Percentiles rank a stretch among this genome's conserved stretches.
Conservation (phyloP, 345 rosid genomes). For the Rubroshorea leprosula region DNA sequence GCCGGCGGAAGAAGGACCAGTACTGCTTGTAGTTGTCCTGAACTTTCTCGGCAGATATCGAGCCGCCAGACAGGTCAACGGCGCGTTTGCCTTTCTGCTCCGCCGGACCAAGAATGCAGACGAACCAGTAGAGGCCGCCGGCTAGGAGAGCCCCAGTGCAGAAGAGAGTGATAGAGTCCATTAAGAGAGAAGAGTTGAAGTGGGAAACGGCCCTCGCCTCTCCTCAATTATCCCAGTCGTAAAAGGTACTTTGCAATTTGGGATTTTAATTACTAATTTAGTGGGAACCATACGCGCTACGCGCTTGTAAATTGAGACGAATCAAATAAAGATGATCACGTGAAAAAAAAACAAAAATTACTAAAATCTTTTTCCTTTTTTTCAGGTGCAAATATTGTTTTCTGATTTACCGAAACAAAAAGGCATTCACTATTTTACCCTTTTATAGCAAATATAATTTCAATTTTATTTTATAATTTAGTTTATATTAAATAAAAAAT, state of each 20-base stretch:
- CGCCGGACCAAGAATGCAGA: conserved; percentile 81
- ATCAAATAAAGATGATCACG: background rate
- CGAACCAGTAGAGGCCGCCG: conserved; percentile 80
- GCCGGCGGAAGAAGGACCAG: conserved; percentile 85
- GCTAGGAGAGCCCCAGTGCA: conserved; percentile 67
- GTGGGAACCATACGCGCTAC: conserved; percentile 7
- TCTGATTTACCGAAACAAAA: no score
- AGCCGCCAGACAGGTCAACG: conserved; percentile 78
- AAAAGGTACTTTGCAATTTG: background rate
- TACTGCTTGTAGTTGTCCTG: conserved; percentile 68
- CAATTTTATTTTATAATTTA: no score
- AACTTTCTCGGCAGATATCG: conserved; percentile 81
- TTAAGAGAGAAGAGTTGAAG: background rate
- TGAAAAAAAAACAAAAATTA: conserved; percentile 3
- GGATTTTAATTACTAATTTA: conserved; percentile 4
- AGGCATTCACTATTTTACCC: conserved; percentile 1
- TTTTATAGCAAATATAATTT: no score
- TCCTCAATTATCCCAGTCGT: conserved; percentile 3
- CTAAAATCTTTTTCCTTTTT: background rate
- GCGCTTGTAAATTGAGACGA: background rate
- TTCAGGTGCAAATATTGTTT: no score
- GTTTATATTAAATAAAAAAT: no score
- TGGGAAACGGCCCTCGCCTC: conserved; percentile 5
- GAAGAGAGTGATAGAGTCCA: conserved; percentile 61
- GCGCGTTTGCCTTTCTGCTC: conserved; percentile 77